Evolutionary conservation across 75 land plant genomes (phyloP).

Genomic region (Pinus tabuliformis): DNA sequence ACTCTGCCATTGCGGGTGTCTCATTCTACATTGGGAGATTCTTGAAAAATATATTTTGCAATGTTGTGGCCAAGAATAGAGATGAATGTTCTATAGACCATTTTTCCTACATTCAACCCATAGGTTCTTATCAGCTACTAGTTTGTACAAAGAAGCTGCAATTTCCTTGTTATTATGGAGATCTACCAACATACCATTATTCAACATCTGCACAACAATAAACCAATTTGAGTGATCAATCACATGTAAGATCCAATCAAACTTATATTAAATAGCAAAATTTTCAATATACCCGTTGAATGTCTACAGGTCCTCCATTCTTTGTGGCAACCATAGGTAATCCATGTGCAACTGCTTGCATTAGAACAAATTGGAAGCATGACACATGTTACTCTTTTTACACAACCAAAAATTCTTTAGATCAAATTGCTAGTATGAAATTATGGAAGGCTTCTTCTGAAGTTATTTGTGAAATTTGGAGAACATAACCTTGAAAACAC

Average conservation of each 20-base stretch:
- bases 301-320: constrained; percentile 98
- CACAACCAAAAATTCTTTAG: not conserved
- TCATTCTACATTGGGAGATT: constrained; percentile 37
- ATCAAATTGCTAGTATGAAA: not conserved
- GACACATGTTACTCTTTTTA: no score
- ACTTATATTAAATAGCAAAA: no score
- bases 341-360: constrained; percentile 94
- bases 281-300: constrained; percentile 52
- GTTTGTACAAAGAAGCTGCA: constrained; percentile 58
- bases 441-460: no score
- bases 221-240: not conserved
- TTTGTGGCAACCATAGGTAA: constrained; percentile 95
- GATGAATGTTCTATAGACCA: constrained; percentile 69
- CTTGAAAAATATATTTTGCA: constrained; percentile 64
- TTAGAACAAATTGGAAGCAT: not conserved
- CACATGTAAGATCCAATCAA: not conserved
- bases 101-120: constrained; percentile 57
- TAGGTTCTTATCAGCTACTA: constrained; percentile 59
- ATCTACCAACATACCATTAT: constrained; percentile 72
- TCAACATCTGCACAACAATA: constrained; percentile 40
- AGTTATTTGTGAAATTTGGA: no score
- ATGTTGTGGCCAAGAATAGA: constrained; percentile 74
- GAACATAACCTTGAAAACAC: no score
- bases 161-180: constrained; percentile 70
- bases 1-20: constrained; percentile 46